A percentile compares a stretch with the other conserved stretches of the same genome.
phyloP scores from a whole-genome alignment of 2,329 filamentous ascomycete genomes.

The Talaromyces amestolkiae region DNA sequence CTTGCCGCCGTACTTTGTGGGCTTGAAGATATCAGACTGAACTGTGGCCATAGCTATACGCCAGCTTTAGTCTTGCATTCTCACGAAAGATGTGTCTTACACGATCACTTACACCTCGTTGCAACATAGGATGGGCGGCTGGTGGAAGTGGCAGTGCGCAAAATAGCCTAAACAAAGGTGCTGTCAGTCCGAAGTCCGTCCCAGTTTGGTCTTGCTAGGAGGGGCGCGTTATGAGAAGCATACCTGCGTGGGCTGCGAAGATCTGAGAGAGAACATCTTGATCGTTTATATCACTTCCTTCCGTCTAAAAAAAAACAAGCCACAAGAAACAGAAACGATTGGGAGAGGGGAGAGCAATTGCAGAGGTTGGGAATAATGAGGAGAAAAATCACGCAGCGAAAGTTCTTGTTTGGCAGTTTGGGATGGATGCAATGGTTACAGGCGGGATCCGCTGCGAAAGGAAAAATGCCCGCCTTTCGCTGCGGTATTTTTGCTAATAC shows the following conservation, averaged over 20 bases:
- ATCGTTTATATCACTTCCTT: slow-evolving; percentile 19
- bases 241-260: slow-evolving; percentile 44
- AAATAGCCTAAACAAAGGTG: slow-evolving; percentile 51
- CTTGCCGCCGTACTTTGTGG: slow-evolving; percentile 97
- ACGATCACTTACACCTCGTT: slow-evolving; percentile 52
- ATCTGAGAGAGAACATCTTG: slow-evolving; percentile 43
- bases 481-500: slow-evolving; percentile 8
- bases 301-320: slow-evolving; percentile 12
- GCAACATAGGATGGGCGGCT: slow-evolving; percentile 51
- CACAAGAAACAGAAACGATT: neutral
- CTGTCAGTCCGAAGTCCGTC: slow-evolving; percentile 42
- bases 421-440: slow-evolving; percentile 10
- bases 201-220: slow-evolving; percentile 36
- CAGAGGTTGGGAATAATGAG: slow-evolving; percentile 23
- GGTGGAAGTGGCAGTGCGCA: slow-evolving; percentile 52
- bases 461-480: slow-evolving; percentile 17
- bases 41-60: slow-evolving; percentile 68
- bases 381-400: slow-evolving; percentile 14
- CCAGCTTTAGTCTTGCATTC: slow-evolving; percentile 21
- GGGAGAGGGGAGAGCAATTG: slow-evolving; percentile 17
- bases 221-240: slow-evolving; percentile 36
- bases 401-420: slow-evolving; percentile 5
- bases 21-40: slow-evolving; percentile 96
- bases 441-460: slow-evolving; percentile 17
- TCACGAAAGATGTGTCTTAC: neutral